phyloP scores from a whole-genome alignment of 75 land plant species.

The Chamaecyparis obtusa region DNA sequence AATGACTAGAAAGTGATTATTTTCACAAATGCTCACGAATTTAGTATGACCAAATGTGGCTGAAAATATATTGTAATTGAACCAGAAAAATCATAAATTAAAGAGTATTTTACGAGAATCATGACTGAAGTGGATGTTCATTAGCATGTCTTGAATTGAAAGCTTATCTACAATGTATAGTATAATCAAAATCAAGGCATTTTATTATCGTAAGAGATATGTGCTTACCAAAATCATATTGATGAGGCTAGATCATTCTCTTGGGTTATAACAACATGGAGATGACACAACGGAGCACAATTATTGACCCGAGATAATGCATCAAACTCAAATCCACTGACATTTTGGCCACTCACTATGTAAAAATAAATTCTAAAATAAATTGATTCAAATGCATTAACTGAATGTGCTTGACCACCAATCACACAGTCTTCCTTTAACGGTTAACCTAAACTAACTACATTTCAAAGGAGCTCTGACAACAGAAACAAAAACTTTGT shows the following conservation, averaged over 20 bases:
- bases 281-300: not conserved
- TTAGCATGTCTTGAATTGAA: not conserved
- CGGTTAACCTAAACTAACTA: not conserved
- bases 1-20: not conserved
- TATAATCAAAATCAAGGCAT: not conserved
- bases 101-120: not conserved
- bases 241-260: not conserved
- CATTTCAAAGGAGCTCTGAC: not conserved
- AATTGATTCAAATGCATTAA: not conserved
- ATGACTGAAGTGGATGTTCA: not conserved
- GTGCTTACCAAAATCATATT: not conserved
- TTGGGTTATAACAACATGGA: not conserved
- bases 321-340: not conserved
- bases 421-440: not conserved
- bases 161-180: not conserved
- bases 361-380: not conserved
- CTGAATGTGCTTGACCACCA: not conserved
- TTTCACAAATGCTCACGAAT: not conserved
- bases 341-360: not conserved
- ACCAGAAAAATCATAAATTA: not conserved
- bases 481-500: not conserved
- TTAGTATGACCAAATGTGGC: not conserved
- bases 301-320: not conserved
- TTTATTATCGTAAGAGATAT: not conserved
- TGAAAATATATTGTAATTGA: not conserved